Conservation (phyloP, 305 asterid genomes). For the Fraxinus sp. region DNA sequence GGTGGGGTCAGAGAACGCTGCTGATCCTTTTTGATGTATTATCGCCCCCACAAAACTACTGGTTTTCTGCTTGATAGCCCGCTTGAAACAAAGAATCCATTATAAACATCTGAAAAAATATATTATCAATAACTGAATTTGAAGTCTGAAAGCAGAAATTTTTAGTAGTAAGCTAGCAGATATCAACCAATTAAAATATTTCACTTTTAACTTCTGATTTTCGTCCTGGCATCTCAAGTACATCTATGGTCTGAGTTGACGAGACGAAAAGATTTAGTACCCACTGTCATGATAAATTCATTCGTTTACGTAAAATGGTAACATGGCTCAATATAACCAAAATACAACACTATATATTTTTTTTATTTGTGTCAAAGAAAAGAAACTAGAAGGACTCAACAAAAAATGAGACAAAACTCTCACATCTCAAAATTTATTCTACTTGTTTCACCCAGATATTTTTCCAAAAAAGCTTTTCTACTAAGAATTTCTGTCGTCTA, state of each 20-base stretch:
- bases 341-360: background rate
- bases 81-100: constrained; percentile 39
- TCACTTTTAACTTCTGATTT: constrained; percentile 5
- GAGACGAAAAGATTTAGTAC: background rate
- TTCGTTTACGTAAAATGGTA: background rate
- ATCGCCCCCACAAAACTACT: constrained; percentile 29
- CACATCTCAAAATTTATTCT: background rate
- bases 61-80: constrained; percentile 38
- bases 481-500: background rate
- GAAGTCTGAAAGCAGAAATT: background rate
- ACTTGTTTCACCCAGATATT: background rate
- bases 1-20: constrained; percentile 23
- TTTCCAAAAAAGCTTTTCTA: background rate
- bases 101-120: constrained; percentile 37
- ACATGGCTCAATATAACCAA: background rate
- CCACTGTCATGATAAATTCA: background rate
- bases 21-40: constrained; percentile 21
- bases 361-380: background rate
- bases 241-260: background rate
- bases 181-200: background rate
- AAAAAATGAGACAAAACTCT: background rate
- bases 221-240: constrained; percentile 19
- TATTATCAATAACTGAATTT: background rate
- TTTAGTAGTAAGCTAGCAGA: background rate
- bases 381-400: background rate